A percentile compares a stretch with the other conserved stretches of the same genome.
These are phyloP conservation scores for Notholithocarpus densiflorus DNA, from an alignment of 306 rosid genomes.

Conservation along the genomic window DNA sequence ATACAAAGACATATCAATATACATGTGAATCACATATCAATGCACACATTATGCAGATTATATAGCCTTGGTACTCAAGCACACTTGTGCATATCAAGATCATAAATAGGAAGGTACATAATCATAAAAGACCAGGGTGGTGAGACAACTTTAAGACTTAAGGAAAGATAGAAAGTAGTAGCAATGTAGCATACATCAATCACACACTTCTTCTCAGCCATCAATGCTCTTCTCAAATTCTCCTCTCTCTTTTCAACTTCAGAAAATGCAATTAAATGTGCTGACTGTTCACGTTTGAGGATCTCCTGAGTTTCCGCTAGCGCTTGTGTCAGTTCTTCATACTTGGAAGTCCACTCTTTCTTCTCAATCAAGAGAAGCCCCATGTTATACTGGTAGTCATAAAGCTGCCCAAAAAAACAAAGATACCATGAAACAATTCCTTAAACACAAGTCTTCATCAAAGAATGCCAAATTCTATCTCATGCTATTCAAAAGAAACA, in stretches of 20 bases:
- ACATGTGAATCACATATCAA: background rate
- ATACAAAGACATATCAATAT: background rate
- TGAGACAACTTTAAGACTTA: background rate
- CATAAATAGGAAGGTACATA: background rate
- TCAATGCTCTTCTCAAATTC: conserved; percentile 58
- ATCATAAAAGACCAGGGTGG: background rate
- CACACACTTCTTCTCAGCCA: conserved; percentile 65
- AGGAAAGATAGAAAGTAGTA: conserved; percentile 17
- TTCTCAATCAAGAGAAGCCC: conserved; percentile 89
- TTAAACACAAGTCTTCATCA: background rate
- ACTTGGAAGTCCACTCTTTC: conserved; percentile 64
- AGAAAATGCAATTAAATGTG: conserved; percentile 67
- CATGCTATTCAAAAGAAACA: background rate
- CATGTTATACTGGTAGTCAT: conserved; percentile 86
- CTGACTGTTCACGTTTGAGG: conserved; percentile 72
- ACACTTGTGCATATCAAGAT: background rate
- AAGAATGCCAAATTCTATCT: background rate
- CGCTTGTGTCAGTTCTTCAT: conserved; percentile 53
- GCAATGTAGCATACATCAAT: conserved; percentile 54
- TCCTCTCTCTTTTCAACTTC: conserved; percentile 75
- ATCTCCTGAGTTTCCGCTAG: conserved; percentile 75
- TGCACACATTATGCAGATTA: conserved; percentile 3
- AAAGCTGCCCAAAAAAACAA: conserved; percentile 48
- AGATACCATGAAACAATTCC: background rate
- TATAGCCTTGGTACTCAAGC: background rate